Evolutionary conservation across 495 filamentous ascomycete species (phyloP).

Genomic region (Aspergillus incahuasiensis): DNA sequence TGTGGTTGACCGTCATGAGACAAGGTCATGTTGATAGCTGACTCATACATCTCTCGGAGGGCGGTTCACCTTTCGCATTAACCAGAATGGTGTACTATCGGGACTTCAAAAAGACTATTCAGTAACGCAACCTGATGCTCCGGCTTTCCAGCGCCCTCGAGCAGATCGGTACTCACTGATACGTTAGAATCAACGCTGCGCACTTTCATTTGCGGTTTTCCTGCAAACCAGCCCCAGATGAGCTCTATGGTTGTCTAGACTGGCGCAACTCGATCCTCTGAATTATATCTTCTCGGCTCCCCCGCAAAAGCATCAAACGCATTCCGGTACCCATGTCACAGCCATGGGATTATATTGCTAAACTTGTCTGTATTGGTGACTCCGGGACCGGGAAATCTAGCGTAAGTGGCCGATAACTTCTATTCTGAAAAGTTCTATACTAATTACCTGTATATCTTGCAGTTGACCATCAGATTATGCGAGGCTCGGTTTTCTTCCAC

Average conservation of each 20-base stretch:
- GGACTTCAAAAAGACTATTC: background rate
- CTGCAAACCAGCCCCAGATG: slow-evolving; percentile 11
- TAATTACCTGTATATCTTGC: slow-evolving; percentile 9
- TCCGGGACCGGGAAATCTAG: slow-evolving; percentile 88
- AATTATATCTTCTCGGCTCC: background rate
- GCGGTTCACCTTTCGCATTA: background rate
- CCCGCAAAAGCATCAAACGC: background rate
- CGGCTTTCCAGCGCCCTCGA: background rate
- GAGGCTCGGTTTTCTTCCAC: slow-evolving; percentile 90
- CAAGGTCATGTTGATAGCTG: slow-evolving; percentile 39
- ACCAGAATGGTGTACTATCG: background rate
- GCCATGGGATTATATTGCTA: slow-evolving; percentile 97
- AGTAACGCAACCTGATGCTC: background rate
- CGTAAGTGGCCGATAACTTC: slow-evolving; percentile 35
- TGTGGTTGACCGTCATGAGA: slow-evolving; percentile 32
- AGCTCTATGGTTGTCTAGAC: slow-evolving; percentile 14
- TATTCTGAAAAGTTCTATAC: background rate
- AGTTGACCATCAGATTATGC: slow-evolving; percentile 92
- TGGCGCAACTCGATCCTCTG: slow-evolving; percentile 5
- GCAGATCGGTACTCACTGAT: background rate
- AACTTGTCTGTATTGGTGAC: slow-evolving; percentile 96
- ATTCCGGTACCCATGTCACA: slow-evolving; percentile 55
- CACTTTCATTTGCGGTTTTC: background rate
- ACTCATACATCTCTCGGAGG: slow-evolving; percentile 29
- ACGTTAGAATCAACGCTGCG: background rate